A percentile compares a stretch with the other conserved stretches of the same genome.
Conservation (phyloP, 768 basidiomycete species). For the Tulasnella sp. region DNA sequence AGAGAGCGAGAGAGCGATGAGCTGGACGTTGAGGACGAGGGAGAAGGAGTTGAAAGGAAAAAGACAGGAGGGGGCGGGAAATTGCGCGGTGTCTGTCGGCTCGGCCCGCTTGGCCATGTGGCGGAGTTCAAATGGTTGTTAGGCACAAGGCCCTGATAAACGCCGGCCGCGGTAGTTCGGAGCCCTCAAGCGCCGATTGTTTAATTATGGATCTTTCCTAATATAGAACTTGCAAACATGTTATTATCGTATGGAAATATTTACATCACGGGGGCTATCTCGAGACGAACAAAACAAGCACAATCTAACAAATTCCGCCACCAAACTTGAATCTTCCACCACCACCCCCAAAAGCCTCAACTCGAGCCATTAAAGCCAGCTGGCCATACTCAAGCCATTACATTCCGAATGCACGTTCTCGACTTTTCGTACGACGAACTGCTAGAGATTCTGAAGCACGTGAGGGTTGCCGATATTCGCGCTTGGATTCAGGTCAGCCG, state of each 20-base stretch:
- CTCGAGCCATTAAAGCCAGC: neutral
- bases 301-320: no score
- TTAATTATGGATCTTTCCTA: neutral
- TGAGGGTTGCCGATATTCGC: neutral
- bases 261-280: no score
- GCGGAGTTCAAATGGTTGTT: neutral
- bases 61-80: neutral
- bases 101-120: neutral
- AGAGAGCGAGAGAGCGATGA: neutral
- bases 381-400: neutral
- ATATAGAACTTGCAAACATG: neutral
- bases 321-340: no score
- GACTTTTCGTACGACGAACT: neutral
- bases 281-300: no score
- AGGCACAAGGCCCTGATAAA: neutral
- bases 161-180: neutral
- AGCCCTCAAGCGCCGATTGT: no score
- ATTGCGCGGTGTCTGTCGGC: neutral
- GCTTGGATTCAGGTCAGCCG: neutral
- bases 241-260: no score
- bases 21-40: neutral
- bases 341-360: no score
- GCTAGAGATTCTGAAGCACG: neutral
- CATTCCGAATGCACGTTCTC: neutral
- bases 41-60: neutral